These are phyloP conservation scores for Fusarium liriodendri DNA, from an alignment of 2,329 filamentous ascomycete genomes.

Conservation along the genomic window DNA sequence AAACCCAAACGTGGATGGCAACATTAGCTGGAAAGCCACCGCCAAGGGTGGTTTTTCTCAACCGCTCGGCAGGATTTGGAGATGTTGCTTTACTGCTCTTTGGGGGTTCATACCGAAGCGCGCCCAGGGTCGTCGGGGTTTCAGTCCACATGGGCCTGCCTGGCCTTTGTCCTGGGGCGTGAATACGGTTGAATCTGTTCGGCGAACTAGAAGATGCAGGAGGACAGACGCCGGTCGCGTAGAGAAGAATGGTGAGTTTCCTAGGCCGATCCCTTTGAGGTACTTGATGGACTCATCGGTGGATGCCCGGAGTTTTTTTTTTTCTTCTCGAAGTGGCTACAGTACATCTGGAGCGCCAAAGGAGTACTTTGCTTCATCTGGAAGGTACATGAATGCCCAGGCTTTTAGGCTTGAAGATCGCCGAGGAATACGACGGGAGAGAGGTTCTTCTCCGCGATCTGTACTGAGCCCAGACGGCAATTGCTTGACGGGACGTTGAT, in stretches of 20 bases:
- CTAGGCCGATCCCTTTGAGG: not conserved
- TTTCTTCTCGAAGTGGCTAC: not conserved
- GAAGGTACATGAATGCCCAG: constrained; percentile 30
- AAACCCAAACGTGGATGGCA: not conserved
- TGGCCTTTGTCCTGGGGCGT: not conserved
- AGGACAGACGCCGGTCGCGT: not conserved
- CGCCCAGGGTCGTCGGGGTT: not conserved
- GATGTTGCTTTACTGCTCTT: not conserved
- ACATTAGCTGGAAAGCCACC: not conserved
- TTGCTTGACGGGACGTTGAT: not conserved
- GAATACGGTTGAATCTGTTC: not conserved
- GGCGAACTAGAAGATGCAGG: not conserved
- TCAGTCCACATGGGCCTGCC: not conserved
- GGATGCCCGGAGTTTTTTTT: not conserved
- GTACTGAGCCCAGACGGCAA: not conserved
- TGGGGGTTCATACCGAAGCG: not conserved
- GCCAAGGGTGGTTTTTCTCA: not conserved
- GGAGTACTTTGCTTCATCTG: constrained; percentile 3
- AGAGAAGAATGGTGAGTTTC: not conserved
- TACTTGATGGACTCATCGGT: not conserved
- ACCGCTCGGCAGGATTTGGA: not conserved
- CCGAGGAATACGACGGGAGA: not conserved
- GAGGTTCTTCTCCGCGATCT: not conserved
- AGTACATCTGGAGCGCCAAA: not conserved
- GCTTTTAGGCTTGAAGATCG: constrained; percentile 17